Percentiles rank a stretch among this genome's conserved stretches.
Evolutionary conservation across 2,329 filamentous ascomycete genomes (phyloP).

Genomic region (Aspergillus caelatus): DNA sequence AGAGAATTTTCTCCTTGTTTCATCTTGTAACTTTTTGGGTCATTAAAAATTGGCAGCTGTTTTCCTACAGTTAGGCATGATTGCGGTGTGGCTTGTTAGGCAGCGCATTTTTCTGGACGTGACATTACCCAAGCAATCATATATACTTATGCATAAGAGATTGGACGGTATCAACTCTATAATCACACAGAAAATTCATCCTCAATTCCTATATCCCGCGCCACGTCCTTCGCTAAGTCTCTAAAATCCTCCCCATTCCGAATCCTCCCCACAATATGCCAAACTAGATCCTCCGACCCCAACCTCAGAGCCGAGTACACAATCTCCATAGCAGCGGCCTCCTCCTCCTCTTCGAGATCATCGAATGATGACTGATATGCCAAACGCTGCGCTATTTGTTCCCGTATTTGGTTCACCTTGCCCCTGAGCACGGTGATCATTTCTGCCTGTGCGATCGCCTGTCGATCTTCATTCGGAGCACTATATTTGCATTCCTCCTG

Average conservation of each 20-base stretch:
- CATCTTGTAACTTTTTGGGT: not conserved
- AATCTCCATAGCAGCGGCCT: constrained; percentile 14
- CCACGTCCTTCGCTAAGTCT: constrained; percentile 8
- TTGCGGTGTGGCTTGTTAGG: not conserved
- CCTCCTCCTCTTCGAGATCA: constrained; percentile 3
- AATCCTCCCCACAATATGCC: constrained; percentile 15
- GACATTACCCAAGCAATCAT: not conserved
- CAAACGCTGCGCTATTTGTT: constrained; percentile 3
- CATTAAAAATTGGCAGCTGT: not conserved
- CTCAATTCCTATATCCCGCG: not conserved
- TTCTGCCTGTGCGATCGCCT: constrained; percentile 23
- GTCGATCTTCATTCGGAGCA: constrained; percentile 16
- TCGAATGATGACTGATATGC: not conserved
- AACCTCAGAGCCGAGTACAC: constrained; percentile 15
- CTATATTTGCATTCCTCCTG: constrained; percentile 20
- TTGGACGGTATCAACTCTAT: not conserved
- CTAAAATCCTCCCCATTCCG: constrained; percentile 12
- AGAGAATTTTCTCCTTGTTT: not conserved
- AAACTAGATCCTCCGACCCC: constrained; percentile 12
- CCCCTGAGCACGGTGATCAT: constrained; percentile 18
- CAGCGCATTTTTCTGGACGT: not conserved
- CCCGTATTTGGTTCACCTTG: constrained; percentile 13
- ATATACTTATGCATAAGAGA: not conserved
- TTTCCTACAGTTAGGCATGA: not conserved
- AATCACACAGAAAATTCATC: not conserved